Base-by-base conservation (phyloP, 371 early-diverging fungal genomes). In the Circinella umbellata region DNA sequence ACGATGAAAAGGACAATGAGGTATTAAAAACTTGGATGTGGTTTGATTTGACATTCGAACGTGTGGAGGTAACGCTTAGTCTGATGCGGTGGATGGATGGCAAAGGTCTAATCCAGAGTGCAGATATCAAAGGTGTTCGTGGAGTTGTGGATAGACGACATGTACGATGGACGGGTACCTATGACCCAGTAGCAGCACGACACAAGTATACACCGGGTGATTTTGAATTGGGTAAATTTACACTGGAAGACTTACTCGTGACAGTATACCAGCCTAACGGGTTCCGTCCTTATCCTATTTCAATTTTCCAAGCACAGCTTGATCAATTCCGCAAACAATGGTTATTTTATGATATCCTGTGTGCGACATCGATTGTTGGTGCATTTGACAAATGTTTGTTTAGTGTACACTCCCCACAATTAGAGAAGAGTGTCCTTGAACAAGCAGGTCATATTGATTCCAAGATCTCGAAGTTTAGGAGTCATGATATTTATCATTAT, bases 341-440 rank as follows among this genome's bases (percentile, higher is more conserved):
- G 96, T 74, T 98, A 10, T 88, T 96, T 57, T 96, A 95, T 74
- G 99, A 98, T 70, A 75, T 95, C 36, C 78, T 98, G 39, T 90
- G 93, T 67, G 98, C 98, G 1, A 92, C 94, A 46, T 91, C 93
- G 0, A 91, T 96, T 69, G 93, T 95, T 1, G 99, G 99, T 8
- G 92, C 93, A 74, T 96, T 95, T 73, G 98, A 98, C 71, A 93
- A 95, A 71, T 95, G 97, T 71, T 75, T 98, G 53, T 98, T 98
- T 68, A 94, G 94, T 67, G 90, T 98, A 3, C 96, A 96, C 75
- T 86, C 89, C 27, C 92, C 95, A 8, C 96, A 96, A 75, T 67
- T 86, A 11, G 87, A 84, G 64, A 86, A 83, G 69, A 84, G 82
- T 61, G 81, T 86, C 20, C 69, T 79, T 34, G 79, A 80, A 46